Percentiles rank a stretch among this genome's conserved stretches.
phyloP scores from a whole-genome alignment of 1,139 yeast genomes.

The Yamadazyma jaroonii region DNA sequence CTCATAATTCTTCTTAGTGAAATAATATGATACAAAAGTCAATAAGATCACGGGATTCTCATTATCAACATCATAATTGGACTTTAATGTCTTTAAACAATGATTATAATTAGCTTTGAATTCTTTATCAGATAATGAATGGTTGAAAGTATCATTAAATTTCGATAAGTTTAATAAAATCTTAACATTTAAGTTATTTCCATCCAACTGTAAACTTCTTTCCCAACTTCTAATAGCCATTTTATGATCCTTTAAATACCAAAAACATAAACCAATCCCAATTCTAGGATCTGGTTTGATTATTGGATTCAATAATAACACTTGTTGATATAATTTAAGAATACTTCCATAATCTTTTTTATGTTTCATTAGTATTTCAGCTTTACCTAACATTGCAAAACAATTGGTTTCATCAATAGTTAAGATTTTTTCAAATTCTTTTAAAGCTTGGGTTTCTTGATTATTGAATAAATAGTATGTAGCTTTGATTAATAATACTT shows the following conservation, averaged over 20 bases:
- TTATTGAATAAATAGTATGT: constrained; percentile 46
- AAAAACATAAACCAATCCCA: constrained; percentile 92
- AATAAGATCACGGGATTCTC: constrained; percentile 42
- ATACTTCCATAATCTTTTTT: constrained; percentile 69
- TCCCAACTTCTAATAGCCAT: constrained; percentile 85
- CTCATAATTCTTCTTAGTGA: constrained; percentile 57
- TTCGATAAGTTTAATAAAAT: constrained; percentile 66
- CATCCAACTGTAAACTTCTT: constrained; percentile 68
- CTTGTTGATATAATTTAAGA: constrained; percentile 78
- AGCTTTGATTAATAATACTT: constrained; percentile 62
- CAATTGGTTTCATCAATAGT: constrained; percentile 43
- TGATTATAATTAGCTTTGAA: constrained; percentile 49
- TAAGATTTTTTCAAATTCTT: constrained; percentile 35
- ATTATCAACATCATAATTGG: constrained; percentile 23
- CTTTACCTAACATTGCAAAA: constrained; percentile 81
- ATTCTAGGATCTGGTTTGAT: constrained; percentile 89
- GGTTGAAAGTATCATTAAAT: constrained; percentile 61
- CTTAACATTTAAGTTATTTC: constrained; percentile 58
- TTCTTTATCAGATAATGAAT: constrained; percentile 58
- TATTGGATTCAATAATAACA: constrained; percentile 71
- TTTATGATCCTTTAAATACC: constrained; percentile 77
- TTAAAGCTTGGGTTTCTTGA: constrained; percentile 64
- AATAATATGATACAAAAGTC: constrained; percentile 52
- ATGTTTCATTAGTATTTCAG: constrained; percentile 72
- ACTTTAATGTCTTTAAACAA: constrained; percentile 37